phyloP scores from a whole-genome alignment of 2,329 filamentous ascomycete genomes.

The Talaromyces sp. region DNA sequence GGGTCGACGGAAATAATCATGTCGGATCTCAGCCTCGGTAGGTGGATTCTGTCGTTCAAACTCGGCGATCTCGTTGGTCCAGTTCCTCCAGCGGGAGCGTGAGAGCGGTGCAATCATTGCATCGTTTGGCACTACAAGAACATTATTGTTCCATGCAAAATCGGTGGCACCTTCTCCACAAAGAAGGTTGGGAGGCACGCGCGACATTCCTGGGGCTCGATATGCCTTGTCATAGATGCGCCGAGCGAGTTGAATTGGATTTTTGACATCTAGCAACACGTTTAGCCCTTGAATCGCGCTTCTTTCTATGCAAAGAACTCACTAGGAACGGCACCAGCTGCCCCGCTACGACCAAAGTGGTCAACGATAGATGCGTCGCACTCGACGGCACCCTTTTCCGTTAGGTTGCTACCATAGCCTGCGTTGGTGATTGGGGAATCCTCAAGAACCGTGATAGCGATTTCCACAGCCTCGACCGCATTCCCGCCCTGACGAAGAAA shows the following conservation, averaged over 20 bases:
- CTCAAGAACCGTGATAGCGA: constrained; percentile 83
- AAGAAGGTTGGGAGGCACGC: constrained; percentile 90
- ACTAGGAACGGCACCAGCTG: constrained; percentile 89
- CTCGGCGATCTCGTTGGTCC: constrained; percentile 57
- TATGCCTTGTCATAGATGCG: constrained; percentile 77
- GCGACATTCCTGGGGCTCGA: constrained; percentile 75
- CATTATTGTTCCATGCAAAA: constrained; percentile 80
- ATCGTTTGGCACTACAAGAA: constrained; percentile 73
- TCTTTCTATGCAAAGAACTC: constrained; percentile 44
- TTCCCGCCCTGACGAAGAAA: constrained; percentile 76
- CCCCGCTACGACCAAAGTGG: constrained; percentile 86
- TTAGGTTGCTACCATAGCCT: constrained; percentile 92
- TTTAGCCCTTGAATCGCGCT: constrained; percentile 1
- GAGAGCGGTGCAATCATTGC: constrained; percentile 78
- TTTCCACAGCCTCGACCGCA: constrained; percentile 86
- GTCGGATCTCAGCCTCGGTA: constrained; percentile 53
- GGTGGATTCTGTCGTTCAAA: constrained; percentile 55
- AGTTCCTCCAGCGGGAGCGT: constrained; percentile 75
- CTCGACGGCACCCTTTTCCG: constrained; percentile 87
- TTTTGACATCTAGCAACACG: constrained; percentile 63
- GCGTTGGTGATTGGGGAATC: constrained; percentile 96
- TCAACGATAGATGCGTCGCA: constrained; percentile 94
- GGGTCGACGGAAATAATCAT: constrained; percentile 27
- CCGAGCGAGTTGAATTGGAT: constrained; percentile 86
- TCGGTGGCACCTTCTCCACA: constrained; percentile 81